Evolutionary conservation across 441 rosid genomes (phyloP), one percentile per base, ranked within the genome.

Genomic region (Syzygium malaccense): DNA sequence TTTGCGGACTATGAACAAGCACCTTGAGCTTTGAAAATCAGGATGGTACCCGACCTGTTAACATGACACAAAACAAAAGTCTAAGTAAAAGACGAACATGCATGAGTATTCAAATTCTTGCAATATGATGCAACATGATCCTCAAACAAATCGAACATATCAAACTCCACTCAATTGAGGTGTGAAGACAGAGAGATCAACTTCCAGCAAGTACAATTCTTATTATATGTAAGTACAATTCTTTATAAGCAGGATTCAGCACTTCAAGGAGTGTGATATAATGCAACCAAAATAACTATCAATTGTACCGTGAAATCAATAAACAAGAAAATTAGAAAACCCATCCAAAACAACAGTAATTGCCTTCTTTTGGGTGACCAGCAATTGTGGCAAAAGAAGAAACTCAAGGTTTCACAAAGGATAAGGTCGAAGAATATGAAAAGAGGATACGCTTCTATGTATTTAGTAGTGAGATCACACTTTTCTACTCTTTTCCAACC

Each of bases 41-140:
- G 99, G 99, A 88, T 97, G 99, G 89, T 94, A 91, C 58, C 95
- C 98, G 33, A 98, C 95, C 99, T 96, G 92, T 87, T 88, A 89
- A 58, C 17, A 84, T 49, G 68, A 92, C 51, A 86, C 79, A 51
- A 85, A 75, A 41, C 64, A 32, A 45, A 12, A 51, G 79, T 51
- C 87, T 51, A 71, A 71, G 37, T 19, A 23, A 20, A 71, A 71
- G 49, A 37, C 37, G 28, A 37, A 11, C 11, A 71, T 71, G 37
- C n/a, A 3, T 26, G 84, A 48, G 37, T 55, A 55, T 26, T 13
- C 23, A 57, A 33, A 87, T 51, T 45, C 48, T 86, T 78, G 41
- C 58, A 75, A 51, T 23, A 23, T 3, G 3, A 41, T 25, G n/a
- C 51, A 71, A 37, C 26, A 71, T 71, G 83, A 75, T 25, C 15